Base-by-base conservation (phyloP, 805 yeast genomes). In the Saccharomyces mikatae region DNA sequence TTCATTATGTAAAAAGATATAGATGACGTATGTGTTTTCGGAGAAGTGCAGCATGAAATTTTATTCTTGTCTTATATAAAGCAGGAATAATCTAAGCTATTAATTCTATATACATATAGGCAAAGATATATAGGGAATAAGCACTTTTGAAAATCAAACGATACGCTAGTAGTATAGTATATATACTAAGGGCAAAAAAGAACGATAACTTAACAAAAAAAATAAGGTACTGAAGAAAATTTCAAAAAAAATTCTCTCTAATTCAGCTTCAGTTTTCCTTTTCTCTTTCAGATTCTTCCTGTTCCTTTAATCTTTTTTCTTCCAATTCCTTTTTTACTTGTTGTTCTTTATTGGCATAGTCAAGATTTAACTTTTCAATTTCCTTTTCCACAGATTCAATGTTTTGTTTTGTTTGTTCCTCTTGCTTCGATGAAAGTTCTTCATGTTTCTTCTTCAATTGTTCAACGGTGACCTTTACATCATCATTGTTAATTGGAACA, bases 401-500 rank as follows among this genome's bases (percentile, higher is more conserved):
- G 70, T 87, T 86, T 71, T 81, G 80, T 69, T 83, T 80, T 56
- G 97, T 89, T 66, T 84, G 87, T 54, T 83, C 87, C 56, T 84
- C 91, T 76, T 89, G 96, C 73, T 83, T 83, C 50, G 78, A 76
- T 71, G 79, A 75, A 74, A 81, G 87, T 59, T 82, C 82, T 54
- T 74, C 76, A 66, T 88, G 80, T 71, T 94, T 90, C 62, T 77
- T 80, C 76, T 83, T 82, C 72, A 92, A 81, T 60, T 81, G 76
- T 52, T 76, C 82, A 64, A 87, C 71, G 58, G 92, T 81, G 48
- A 73, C 72, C 31, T 85, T 77, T 60, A 86, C 83, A 53, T 87
- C 92, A 17, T 84, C 94, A 59, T 80, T 74, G 62, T 83, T 79
- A 56, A 85, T 77, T 68, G 99, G 99, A 58, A 91, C 80, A 49